A percentile compares a stretch with the other conserved stretches of the same genome.
These are phyloP conservation scores for Trichoderma gamsii DNA, from an alignment of 495 filamentous ascomycete genomes.

Conservation along the genomic window DNA sequence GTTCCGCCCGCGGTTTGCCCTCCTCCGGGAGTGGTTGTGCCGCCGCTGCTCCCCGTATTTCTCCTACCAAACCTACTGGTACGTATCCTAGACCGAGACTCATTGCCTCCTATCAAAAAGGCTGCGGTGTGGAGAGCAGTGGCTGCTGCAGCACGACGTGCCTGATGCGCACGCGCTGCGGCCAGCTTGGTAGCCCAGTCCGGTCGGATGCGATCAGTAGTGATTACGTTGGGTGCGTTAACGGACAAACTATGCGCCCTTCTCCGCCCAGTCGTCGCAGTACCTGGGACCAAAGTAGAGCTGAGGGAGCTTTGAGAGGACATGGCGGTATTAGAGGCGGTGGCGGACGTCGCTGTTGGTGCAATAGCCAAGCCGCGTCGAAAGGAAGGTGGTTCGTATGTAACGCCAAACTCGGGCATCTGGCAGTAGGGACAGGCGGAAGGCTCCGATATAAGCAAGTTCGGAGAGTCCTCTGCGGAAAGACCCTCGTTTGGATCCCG, in stretches of 20 bases:
- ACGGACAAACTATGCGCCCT: conserved; percentile 80
- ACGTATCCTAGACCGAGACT: conserved; percentile 39
- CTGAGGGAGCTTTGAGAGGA: conserved; percentile 52
- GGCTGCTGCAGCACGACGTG: conserved; percentile 83
- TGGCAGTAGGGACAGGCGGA: conserved; percentile 95
- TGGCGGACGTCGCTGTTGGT: conserved; percentile 28
- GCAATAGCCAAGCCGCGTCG: conserved; percentile 74
- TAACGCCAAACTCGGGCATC: conserved; percentile 89
- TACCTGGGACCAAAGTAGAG: conserved; percentile 30
- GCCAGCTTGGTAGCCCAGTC: conserved; percentile 91
- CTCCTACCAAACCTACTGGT: conserved; percentile 42
- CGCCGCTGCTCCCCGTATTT: conserved; percentile 31
- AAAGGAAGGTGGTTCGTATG: conserved; percentile 83
- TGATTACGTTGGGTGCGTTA: conserved; percentile 73
- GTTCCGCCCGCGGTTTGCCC: conserved; percentile 25
- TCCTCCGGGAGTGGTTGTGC: conserved; percentile 23
- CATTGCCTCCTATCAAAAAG: conserved; percentile 71
- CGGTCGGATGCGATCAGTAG: conserved; percentile 83
- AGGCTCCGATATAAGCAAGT: conserved; percentile 77
- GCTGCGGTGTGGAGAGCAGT: conserved; percentile 93
- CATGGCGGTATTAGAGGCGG: conserved; percentile 59
- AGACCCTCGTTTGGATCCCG: conserved; percentile 31
- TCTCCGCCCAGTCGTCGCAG: conserved; percentile 43
- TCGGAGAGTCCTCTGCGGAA: conserved; percentile 48
- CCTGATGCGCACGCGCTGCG: conserved; percentile 74